Evolutionary conservation across 306 rosid genomes (phyloP).

Genomic region (Vigna radiata): DNA sequence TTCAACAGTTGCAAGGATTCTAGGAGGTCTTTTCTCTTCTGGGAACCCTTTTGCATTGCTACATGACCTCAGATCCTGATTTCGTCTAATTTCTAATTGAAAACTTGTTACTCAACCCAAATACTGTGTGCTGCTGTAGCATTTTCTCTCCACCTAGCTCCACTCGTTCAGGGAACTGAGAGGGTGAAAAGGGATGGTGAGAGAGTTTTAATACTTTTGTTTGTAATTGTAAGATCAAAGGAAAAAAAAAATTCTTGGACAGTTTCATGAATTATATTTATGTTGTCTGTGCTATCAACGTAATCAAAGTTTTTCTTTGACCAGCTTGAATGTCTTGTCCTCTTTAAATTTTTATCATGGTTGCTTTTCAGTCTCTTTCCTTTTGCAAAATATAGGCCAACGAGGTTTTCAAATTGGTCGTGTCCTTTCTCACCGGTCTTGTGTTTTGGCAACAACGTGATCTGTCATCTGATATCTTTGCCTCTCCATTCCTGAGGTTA

Average conservation of each 20-base stretch:
- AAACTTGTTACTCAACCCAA: slow-evolving; percentile 33
- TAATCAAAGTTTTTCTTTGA: slow-evolving; percentile 49
- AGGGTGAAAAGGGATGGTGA: neutral
- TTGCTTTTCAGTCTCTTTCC: slow-evolving; percentile 13
- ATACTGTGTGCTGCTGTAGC: slow-evolving; percentile 14
- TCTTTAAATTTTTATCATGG: slow-evolving; percentile 22
- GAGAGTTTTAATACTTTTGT: slow-evolving; percentile 34
- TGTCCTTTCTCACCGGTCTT: slow-evolving; percentile 44
- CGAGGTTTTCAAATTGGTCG: slow-evolving; percentile 47
- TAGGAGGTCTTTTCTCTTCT: slow-evolving; percentile 61
- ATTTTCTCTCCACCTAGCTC: slow-evolving; percentile 34
- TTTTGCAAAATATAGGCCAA: slow-evolving; percentile 47
- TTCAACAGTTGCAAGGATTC: slow-evolving; percentile 69
- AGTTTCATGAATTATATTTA: slow-evolving; percentile 36
- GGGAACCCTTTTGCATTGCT: slow-evolving; percentile 86
- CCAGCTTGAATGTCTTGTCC: slow-evolving; percentile 44
- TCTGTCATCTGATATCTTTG: slow-evolving; percentile 47
- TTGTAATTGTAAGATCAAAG: slow-evolving; percentile 43
- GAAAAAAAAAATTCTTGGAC: slow-evolving; percentile 38
- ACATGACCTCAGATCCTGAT: slow-evolving; percentile 50
- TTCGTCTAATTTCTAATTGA: slow-evolving; percentile 26
- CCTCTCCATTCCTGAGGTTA: slow-evolving; percentile 42
- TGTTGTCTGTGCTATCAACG: neutral
- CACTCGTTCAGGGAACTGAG: slow-evolving; percentile 29
- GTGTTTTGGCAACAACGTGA: slow-evolving; percentile 58